Base-by-base conservation (phyloP, 768 basidiomycete genomes). In the Amanita jacksonii region DNA sequence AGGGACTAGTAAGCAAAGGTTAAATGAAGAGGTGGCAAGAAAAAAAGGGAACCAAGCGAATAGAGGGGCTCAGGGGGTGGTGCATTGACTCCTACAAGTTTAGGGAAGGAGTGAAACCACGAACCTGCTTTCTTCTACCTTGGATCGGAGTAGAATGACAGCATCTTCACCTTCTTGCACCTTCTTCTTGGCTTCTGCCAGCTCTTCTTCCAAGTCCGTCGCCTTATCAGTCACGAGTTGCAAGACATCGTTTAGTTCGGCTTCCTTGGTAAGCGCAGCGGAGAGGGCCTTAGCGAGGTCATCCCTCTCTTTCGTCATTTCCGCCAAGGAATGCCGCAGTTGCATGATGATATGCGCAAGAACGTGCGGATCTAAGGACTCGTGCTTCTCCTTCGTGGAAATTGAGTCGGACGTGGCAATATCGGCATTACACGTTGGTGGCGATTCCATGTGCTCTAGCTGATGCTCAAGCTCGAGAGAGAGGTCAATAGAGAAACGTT, bases 61-160 rank as follows among this genome's bases (percentile, higher is more conserved):
- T 16, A 12, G 10, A 25, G 34, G 33, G 16, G 20, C 9, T 15
- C 24, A 19, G 16, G 30, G 36, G 27, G 19, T 18, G 35, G 31
- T n/a, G 19, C 24, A 3, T 8, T 20, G 19, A 22, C 23, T 6
- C 23, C 31, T 19, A 9, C 46, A 45, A 46, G 8, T 49, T 31
- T 37, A 39, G 24, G 22, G 13, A 33, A 16, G 24, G 16, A 37
- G 43, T 38, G 28, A 12, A 12, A 51, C 31, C 25, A 56, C 74
- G 16, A 52, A 85, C 86, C 87, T 74, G 69, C 85, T 87, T 61
- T 90, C 87, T 54, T 90, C 87, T 3, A 90, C 85, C 58, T 89
- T 90, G n/a, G 76, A 69, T 27, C 88, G 74, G 39, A 91, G 65
- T 60, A 90, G 63, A 2, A 67, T 61, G 38, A 91, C 85, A 28